Percentiles rank a stretch among this genome's conserved stretches.
Conservation (phyloP, 352 stramenopile genomes). For the Saprolegnia parasitica region DNA sequence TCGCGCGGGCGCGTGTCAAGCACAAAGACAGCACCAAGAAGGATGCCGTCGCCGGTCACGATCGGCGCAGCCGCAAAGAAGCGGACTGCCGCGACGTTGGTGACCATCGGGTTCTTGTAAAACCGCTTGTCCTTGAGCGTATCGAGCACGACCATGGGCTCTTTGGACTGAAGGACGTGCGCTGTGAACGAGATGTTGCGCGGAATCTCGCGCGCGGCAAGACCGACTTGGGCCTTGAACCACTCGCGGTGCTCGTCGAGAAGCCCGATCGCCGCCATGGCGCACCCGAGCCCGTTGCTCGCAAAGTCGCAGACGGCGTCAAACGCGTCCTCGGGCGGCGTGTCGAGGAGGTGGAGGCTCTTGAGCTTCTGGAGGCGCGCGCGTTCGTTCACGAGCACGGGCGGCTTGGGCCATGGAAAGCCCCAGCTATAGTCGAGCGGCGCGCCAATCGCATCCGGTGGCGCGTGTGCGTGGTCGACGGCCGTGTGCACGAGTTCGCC, state of each 20-base stretch:
- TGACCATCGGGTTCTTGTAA: conserved; percentile 25
- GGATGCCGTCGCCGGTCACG: conserved; percentile 57
- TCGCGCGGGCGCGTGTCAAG: conserved; percentile 77
- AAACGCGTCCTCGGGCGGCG: conserved; percentile 27
- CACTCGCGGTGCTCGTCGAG: conserved; percentile 26
- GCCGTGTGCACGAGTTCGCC: conserved; percentile 6
- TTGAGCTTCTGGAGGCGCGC: conserved; percentile 6
- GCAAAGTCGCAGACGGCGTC: conserved; percentile 26
- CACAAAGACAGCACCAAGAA: conserved; percentile 81
- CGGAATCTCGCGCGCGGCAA: conserved; percentile 24
- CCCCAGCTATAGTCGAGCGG: conserved; percentile 21
- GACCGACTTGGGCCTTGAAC: conserved; percentile 27
- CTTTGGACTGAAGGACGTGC: conserved; percentile 21
- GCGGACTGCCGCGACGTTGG: conserved; percentile 20
- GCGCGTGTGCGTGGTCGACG: background rate
- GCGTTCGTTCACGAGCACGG: background rate
- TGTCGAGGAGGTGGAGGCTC: conserved; percentile 23
- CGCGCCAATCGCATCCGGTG: background rate
- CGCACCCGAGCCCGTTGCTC: conserved; percentile 22
- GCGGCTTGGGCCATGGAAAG: conserved; percentile 26
- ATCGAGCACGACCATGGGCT: conserved; percentile 25
- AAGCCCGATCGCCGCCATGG: conserved; percentile 21
- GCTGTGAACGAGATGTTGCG: conserved; percentile 25
- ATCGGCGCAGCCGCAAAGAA: conserved; percentile 24
- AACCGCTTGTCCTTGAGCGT: conserved; percentile 26